Evolutionary conservation across 2,329 filamentous ascomycete species (phyloP).

Genomic region (Lachnellula cervina): DNA sequence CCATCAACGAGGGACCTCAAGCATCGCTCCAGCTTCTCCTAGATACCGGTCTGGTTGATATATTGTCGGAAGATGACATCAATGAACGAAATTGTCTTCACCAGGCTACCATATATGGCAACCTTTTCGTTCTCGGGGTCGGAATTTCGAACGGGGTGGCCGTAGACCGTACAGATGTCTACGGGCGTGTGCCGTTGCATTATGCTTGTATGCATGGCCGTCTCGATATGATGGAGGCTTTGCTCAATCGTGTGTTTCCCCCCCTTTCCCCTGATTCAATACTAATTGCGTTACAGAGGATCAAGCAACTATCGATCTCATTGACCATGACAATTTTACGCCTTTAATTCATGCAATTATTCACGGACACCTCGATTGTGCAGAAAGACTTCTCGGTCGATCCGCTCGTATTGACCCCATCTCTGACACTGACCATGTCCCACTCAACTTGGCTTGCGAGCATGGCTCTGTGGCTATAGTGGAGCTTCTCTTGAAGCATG

Average conservation of each 20-base stretch:
- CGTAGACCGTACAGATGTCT: constrained; percentile 79
- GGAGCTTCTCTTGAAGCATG: constrained; percentile 74
- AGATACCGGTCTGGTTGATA: constrained; percentile 75
- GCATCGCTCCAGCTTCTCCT: constrained; percentile 72
- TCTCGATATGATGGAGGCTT: constrained; percentile 71
- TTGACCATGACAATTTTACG: constrained; percentile 96
- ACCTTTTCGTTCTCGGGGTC: constrained; percentile 68
- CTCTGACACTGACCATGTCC: constrained; percentile 86
- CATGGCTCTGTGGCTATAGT: constrained; percentile 84
- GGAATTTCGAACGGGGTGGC: constrained; percentile 73
- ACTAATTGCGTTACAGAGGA: constrained; percentile 44
- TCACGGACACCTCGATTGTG: constrained; percentile 75
- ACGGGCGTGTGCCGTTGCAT: constrained; percentile 87
- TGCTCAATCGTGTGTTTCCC: constrained; percentile 55
- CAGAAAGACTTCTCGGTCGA: constrained; percentile 68
- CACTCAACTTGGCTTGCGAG: constrained; percentile 90
- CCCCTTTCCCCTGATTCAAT: background rate
- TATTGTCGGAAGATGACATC: constrained; percentile 95
- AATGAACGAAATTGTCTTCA: constrained; percentile 96
- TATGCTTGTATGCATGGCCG: constrained; percentile 95
- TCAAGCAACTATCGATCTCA: constrained; percentile 72
- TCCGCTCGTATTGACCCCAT: constrained; percentile 82
- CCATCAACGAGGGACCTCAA: constrained; percentile 78
- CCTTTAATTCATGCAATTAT: constrained; percentile 94
- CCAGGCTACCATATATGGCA: constrained; percentile 92